Evolutionary conservation across 495 filamentous ascomycete species (phyloP), one percentile per base, ranked within the genome.

Genomic region (Aspergillus wentii): DNA sequence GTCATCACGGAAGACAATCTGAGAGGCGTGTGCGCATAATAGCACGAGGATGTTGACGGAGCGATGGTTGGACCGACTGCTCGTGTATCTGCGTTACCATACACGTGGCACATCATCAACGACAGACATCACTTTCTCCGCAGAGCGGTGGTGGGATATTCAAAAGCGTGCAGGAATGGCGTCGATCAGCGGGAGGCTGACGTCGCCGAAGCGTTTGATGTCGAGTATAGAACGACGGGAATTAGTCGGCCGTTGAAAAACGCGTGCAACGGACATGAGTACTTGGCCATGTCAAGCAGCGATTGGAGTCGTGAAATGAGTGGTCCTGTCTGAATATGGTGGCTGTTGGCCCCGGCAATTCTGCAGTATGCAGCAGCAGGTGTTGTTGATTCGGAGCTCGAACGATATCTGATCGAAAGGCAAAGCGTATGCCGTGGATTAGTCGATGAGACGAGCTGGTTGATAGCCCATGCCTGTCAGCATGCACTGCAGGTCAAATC

Each of bases 401-500:
- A 54, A 36, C 30, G 51, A 8, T 40, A 51, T 13, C 44, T 57
- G 15, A 46, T 21, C 8, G 50, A 56, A 37, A 40, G 28, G 9
- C 47, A 32, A 23, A 40, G 51, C 21, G 17, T 58, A 28, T 51
- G 44, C 8, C 25, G 38, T 14, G 59, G 59, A 28, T 30, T 54
- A 33, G 35, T 63, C 8, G 40, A 53, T 13, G 59, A 61, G 22
- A 44, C 59, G 48, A 39, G 33, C 11, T 63, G 59, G 59, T 38
- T 61, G 9, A 26, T 56, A 18, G 45, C 42, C 20, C 59, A 63
- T 48, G 57, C 59, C 8, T 54, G 36, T 19, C 51, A 56, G 17
- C 57, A 63, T 41, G 59, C 59, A 8, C 61, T 54, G 59, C 59
- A 63, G 40, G 52, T 63, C n/a, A 63, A 63, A 29, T 44, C 33